Evolutionary conservation across 768 basidiomycete species (phyloP), one percentile per base, ranked within the genome.

Genomic region (Crepidotus variabilis): DNA sequence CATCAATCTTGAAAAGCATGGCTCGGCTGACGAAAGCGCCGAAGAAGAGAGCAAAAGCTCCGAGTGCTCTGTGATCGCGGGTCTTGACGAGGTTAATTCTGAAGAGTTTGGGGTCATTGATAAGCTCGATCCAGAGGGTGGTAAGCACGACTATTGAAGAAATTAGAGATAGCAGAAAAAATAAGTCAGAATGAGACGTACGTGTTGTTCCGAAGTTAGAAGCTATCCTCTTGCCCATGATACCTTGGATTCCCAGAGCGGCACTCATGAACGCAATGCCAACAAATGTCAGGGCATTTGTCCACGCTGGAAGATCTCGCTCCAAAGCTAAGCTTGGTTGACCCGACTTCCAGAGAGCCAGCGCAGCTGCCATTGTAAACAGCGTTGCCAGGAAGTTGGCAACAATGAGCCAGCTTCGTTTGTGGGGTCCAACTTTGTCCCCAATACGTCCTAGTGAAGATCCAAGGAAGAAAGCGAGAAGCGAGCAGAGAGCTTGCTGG

Each of bases 61-160:
- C 90, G 63, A 89, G 74, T 47, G 84, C 65, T 65, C 86, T 85
- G 71, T 90, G 84, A 67, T 94, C 90, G 48, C 90, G 84, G 0
- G 85, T 76, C 8, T 66, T 67, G 58, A 88, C 78, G 51, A 71
- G 73, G 39, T 77, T 77, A 47, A 81, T 55, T 22, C 76, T 64
- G 77, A 94, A 88, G 20, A 95, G 80, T 48, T 81, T 71, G 0
- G 92, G 92, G 68, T 92, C 90, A 50, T 86, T 85, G 79, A 90
- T 80, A 49, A 94, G 81, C 63, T 94, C 92, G 61, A 92, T 90
- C 91, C 91, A 94, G 55, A 92, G 81, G 16, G 89, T 90, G 14
- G 92, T 94, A 9, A 94, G 76, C 46, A 93, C 90, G 60, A 92
- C 90, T 85, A 67, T 20, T 50, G 23, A 36, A 48, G 39, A 28